Evolutionary conservation across 768 basidiomycete species (phyloP).

Genomic region (Calocybe indica): DNA sequence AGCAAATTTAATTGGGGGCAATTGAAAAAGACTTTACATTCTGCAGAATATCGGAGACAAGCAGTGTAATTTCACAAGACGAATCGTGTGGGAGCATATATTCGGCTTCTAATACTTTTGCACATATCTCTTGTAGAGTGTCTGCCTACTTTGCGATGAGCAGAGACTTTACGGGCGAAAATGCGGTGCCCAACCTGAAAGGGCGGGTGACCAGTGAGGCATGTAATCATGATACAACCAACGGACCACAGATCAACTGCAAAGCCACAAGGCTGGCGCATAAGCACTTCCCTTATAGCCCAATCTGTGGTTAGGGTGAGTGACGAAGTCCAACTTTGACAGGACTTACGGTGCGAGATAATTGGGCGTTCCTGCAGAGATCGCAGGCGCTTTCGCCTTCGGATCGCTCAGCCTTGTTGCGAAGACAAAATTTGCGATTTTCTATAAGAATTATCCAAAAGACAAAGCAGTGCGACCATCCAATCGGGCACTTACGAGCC

Average conservation of each 20-base stretch:
- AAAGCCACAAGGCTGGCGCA: slow-evolving; percentile 24
- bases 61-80: slow-evolving; percentile 17
- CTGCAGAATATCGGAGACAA: slow-evolving; percentile 21
- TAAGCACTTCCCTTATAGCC: slow-evolving; percentile 31
- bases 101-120: slow-evolving; percentile 15
- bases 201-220: slow-evolving; percentile 27
- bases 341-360: slow-evolving; percentile 37
- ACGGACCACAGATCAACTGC: slow-evolving; percentile 42
- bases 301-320: background rate
- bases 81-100: slow-evolving; percentile 18
- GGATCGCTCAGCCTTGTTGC: slow-evolving; percentile 23
- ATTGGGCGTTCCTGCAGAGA: slow-evolving; percentile 13
- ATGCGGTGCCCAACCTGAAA: slow-evolving; percentile 20
- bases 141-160: slow-evolving; percentile 9
- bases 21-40: slow-evolving; percentile 13
- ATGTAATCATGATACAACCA: slow-evolving; percentile 33
- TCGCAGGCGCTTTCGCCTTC: slow-evolving; percentile 12
- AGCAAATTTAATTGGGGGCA: background rate
- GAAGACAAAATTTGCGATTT: slow-evolving; percentile 35
- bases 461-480: background rate
- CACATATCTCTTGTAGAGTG: slow-evolving; percentile 12
- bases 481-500: slow-evolving; percentile 27
- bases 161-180: background rate
- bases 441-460: slow-evolving; percentile 21
- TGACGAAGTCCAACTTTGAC: background rate